phyloP scores from a whole-genome alignment of 495 filamentous ascomycete genomes.

The Aspergillus cavernicola region DNA sequence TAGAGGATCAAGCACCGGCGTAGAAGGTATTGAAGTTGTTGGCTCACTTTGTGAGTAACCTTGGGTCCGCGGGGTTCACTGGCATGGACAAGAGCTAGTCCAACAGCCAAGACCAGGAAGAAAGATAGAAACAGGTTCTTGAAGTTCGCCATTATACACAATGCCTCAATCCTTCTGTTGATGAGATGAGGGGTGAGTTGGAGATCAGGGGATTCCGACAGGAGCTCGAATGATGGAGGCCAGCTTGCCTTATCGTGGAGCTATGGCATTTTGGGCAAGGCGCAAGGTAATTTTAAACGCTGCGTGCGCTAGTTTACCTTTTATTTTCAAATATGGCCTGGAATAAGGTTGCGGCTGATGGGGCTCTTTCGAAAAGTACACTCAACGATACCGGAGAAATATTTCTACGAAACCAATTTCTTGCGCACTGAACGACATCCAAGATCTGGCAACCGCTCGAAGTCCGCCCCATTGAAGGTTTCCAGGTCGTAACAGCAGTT shows the following conservation, averaged over 20 bases:
- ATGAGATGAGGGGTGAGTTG: slow-evolving; percentile 10
- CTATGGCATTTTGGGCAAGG: slow-evolving; percentile 8
- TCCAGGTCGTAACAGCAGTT: slow-evolving; percentile 1
- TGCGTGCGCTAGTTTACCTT: too few species aligned
- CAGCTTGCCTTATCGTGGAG: slow-evolving; percentile 42
- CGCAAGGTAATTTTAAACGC: background rate
- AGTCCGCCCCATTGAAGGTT: background rate
- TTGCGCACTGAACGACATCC: slow-evolving; percentile 16
- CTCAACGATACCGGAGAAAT: slow-evolving; percentile 29
- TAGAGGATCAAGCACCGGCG: too few species aligned
- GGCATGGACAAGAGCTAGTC: slow-evolving; percentile 63
- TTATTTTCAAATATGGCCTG: background rate
- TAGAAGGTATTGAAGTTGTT: too few species aligned
- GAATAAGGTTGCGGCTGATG: background rate
- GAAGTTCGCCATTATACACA: slow-evolving; percentile 46
- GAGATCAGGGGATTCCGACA: slow-evolving; percentile 6
- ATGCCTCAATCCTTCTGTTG: slow-evolving; percentile 9
- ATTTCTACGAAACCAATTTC: slow-evolving; percentile 35
- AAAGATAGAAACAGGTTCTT: slow-evolving; percentile 56
- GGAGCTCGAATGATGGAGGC: slow-evolving; percentile 25
- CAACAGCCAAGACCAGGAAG: slow-evolving; percentile 69
- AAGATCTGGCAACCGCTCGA: slow-evolving; percentile 4
- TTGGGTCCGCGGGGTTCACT: slow-evolving; percentile 82
- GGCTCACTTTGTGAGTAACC: slow-evolving; percentile 90
- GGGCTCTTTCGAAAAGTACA: slow-evolving; percentile 5